Conservation (phyloP, 345 rosid genomes). For the Noccaea caerulescens region DNA sequence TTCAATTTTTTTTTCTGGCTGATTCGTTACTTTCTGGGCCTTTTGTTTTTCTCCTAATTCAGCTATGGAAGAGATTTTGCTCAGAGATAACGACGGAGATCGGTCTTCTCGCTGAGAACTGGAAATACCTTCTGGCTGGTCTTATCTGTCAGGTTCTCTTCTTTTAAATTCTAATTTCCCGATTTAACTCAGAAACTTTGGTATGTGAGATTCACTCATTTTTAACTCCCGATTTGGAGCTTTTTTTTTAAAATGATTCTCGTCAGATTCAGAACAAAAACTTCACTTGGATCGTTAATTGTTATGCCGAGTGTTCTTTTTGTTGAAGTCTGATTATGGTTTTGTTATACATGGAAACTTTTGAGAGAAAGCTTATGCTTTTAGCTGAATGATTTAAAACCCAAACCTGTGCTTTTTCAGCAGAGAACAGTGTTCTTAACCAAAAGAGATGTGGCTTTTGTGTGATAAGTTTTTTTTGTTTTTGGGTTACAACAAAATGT, state of each 20-base stretch:
- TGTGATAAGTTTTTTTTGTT: conserved; percentile 16
- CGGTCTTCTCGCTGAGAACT: conserved; percentile 79
- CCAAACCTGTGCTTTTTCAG: neutral
- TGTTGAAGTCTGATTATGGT: conserved; percentile 33
- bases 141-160: conserved; percentile 76
- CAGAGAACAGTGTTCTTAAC: conserved; percentile 5
- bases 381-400: no score
- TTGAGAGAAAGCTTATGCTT: conserved; percentile 40
- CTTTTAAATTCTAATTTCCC: neutral
- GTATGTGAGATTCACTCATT: conserved; percentile 16
- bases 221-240: conserved; percentile 11
- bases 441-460: neutral
- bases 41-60: conserved; percentile 19
- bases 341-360: conserved; percentile 41
- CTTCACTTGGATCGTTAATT: conserved; percentile 27
- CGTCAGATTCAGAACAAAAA: conserved; percentile 9
- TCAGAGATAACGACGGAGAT: conserved; percentile 82
- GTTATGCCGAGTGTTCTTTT: conserved; percentile 31
- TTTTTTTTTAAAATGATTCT: conserved; percentile 17
- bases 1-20: conserved; percentile 16
- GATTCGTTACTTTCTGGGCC: conserved; percentile 14
- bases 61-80: conserved; percentile 97
- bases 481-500: conserved; percentile 15
- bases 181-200: conserved; percentile 17
- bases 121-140: conserved; percentile 91